Evolutionary conservation across 306 rosid genomes (phyloP), one percentile per base, ranked within the genome.

Genomic region (Gynostemma pentaphyllum): DNA sequence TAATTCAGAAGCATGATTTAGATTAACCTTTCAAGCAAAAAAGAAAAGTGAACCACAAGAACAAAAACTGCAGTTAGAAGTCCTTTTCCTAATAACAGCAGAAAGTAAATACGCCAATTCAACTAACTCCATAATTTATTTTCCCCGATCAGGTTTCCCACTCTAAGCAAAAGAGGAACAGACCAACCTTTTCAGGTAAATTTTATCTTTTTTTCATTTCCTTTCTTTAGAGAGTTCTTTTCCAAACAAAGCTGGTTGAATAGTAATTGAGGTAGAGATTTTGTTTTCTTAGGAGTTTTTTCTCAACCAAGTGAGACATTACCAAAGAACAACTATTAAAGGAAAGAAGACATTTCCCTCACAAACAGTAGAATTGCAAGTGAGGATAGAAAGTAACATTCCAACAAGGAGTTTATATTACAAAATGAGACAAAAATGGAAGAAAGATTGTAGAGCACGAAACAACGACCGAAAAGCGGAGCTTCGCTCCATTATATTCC

Each of bases 371-470:
- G 36, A 26, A 44, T 54, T 30, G 46, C 46, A 47, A 66, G 48
- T 66, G 57, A 21, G 60, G 70, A 13, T 47, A 45, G 42, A 65
- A 45, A 47, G 69, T 46, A 46, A 65, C 29, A 65, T 65, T 26
- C 59, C 32, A 45, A 52, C 56, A 30, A 46, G 69, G 15, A 47
- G 42, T 48, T 23, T n/a, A 66, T 37, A 22, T 36, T 28, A 21
- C 53, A 45, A 61, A 51, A 8, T 30, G 72, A 46, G 46, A 39
- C 45, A 36, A 51, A 48, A 45, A 32, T 66, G 53, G 50, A 75
- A 71, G 84, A 85, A 79, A 68, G 73, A 70, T 75, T 67, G 30
- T 47, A 64, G 71, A 79, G 73, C 86, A 90, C 87, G 95, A 74
- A 84, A 66, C 34, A 30, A 82, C 80, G 64, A 65, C 42, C 45